A percentile compares a stretch with the other conserved stretches of the same genome.
Conservation (phyloP, 495 filamentous ascomycete species). For the Penicillium paxilli region DNA sequence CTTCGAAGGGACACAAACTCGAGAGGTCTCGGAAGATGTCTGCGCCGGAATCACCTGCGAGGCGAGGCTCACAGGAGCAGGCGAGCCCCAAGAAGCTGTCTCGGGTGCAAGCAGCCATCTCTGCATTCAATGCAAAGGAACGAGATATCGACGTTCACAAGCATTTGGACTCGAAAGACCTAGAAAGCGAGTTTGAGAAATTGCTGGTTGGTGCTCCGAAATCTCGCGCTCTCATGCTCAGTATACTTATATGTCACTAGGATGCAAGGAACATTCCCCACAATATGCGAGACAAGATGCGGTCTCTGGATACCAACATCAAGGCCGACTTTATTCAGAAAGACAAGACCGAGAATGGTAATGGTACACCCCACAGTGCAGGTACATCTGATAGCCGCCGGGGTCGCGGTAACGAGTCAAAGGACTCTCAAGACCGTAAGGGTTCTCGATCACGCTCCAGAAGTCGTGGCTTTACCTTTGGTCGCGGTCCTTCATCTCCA, state of each 20-base stretch:
- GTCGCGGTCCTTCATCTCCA: slow-evolving; percentile 58
- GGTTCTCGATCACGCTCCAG: slow-evolving; percentile 60
- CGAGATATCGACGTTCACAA: slow-evolving; percentile 42
- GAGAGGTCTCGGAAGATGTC: slow-evolving; percentile 21
- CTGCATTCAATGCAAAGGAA: slow-evolving; percentile 57
- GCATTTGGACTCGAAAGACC: slow-evolving; percentile 43
- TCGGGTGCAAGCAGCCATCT: slow-evolving; percentile 66
- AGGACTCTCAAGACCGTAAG: slow-evolving; percentile 49
- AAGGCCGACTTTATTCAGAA: slow-evolving; percentile 94
- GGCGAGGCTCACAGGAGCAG: slow-evolving; percentile 11
- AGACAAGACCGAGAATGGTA: slow-evolving; percentile 69
- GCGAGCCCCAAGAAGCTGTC: slow-evolving; percentile 43
- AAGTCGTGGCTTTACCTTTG: slow-evolving; percentile 76
- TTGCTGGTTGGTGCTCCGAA: slow-evolving; percentile 36
- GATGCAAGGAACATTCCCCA: slow-evolving; percentile 90
- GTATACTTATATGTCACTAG: slow-evolving; percentile 50
- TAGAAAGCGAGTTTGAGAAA: slow-evolving; percentile 52
- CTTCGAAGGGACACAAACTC: slow-evolving; percentile 18
- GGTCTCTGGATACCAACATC: slow-evolving; percentile 80
- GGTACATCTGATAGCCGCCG: slow-evolving; percentile 40
- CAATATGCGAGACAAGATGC: slow-evolving; percentile 91
- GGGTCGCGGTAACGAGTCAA: slow-evolving; percentile 42
- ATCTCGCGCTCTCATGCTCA: neutral
- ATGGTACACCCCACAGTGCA: slow-evolving; percentile 36
- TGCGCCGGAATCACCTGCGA: slow-evolving; percentile 11